These are phyloP conservation scores for Leonotis leonurus DNA, from an alignment of 257 asterid genomes.

Conservation along the genomic window DNA sequence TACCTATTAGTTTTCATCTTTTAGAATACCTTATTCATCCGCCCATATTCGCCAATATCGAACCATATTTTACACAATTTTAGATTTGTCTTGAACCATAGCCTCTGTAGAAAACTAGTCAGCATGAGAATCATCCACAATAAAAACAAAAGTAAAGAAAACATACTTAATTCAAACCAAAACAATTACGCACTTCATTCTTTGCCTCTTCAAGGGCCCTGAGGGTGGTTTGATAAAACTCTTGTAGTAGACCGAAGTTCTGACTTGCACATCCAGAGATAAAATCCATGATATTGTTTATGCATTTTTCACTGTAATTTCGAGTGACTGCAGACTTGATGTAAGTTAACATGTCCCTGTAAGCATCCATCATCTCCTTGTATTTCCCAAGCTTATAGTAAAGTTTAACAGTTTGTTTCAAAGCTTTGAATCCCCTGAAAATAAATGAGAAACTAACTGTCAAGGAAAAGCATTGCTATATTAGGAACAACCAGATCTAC, in stretches of 20 bases:
- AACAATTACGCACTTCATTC: constrained; percentile 60
- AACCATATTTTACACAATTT: constrained; percentile 98
- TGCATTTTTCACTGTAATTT: constrained; percentile 95
- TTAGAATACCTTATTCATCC: constrained; percentile 77
- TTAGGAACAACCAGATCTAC: background rate
- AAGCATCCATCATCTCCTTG: constrained; percentile 95
- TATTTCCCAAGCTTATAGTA: constrained; percentile 85
- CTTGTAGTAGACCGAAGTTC: constrained; percentile 78
- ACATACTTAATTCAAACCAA: background rate
- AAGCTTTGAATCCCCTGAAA: constrained; percentile 96
- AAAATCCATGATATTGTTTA: constrained; percentile 95
- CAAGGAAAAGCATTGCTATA: background rate
- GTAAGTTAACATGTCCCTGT: constrained; percentile 88
- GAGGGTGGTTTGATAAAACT: constrained; percentile 90
- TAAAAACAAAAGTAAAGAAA: background rate
- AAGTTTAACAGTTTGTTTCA: constrained; percentile 92
- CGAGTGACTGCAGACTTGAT: constrained; percentile 95
- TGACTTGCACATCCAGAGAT: constrained; percentile 94
- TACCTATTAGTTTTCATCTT: constrained; percentile 1
- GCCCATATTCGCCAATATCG: constrained; percentile 86
- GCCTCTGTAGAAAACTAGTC: constrained; percentile 48
- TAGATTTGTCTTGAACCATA: constrained; percentile 98
- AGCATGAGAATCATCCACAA: constrained; percentile 5
- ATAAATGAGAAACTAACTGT: constrained; percentile 16
- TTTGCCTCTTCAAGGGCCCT: constrained; percentile 97